Evolutionary conservation across 495 filamentous ascomycete genomes (phyloP).

Genomic region (Xylaria nigripes): DNA sequence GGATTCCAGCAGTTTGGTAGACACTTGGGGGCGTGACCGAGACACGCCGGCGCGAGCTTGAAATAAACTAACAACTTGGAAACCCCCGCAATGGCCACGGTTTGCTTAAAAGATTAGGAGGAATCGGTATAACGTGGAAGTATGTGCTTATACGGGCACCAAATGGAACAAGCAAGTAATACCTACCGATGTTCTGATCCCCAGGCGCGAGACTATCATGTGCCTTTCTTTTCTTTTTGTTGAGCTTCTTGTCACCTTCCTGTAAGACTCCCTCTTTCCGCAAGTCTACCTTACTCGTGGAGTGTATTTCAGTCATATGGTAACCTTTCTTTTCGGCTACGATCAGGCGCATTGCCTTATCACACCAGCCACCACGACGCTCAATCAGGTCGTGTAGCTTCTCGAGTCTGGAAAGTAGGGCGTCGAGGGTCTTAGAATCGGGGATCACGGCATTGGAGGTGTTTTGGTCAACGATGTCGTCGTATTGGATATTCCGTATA

Average conservation of each 20-base stretch:
- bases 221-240: conserved; percentile 52
- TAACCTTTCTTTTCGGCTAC: conserved; percentile 56
- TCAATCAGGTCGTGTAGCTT: conserved; percentile 58
- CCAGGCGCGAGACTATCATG: conserved; percentile 52
- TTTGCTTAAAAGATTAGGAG: conserved; percentile 1
- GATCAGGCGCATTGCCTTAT: conserved; percentile 65
- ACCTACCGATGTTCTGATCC: conserved; percentile 59
- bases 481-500: conserved; percentile 52
- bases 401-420: conserved; percentile 58
- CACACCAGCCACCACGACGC: conserved; percentile 51
- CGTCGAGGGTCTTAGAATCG: conserved; percentile 63
- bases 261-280: conserved; percentile 32
- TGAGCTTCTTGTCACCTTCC: conserved; percentile 39
- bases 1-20: not conserved
- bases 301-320: conserved; percentile 9
- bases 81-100: not conserved
- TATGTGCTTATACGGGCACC: not conserved
- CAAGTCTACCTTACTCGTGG: conserved; percentile 38
- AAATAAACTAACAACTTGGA: not conserved
- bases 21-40: conserved; percentile 7
- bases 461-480: conserved; percentile 60
- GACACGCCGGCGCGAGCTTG: not conserved
- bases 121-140: not conserved
- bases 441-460: conserved; percentile 59
- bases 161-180: not conserved